Percentiles rank a stretch among this genome's conserved stretches.
Conservation (phyloP, 2,329 filamentous ascomycete species). For the Emergomyces orientalis region DNA sequence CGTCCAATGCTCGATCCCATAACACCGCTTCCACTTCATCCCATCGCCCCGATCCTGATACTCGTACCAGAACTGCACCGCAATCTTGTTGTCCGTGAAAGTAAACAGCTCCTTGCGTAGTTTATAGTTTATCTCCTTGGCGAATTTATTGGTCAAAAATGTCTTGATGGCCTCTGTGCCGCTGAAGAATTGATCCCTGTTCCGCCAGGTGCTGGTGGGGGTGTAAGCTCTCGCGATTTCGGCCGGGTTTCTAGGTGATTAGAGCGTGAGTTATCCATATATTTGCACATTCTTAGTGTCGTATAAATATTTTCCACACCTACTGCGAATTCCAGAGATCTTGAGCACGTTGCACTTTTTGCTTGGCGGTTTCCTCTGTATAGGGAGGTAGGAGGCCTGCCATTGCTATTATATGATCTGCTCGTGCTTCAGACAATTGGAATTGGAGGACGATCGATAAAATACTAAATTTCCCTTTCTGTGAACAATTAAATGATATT, state of each 20-base stretch:
- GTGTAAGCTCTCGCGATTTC: conserved; percentile 65
- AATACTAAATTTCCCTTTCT: neutral
- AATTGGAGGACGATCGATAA: neutral
- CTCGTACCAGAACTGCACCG: conserved; percentile 88
- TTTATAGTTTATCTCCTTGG: conserved; percentile 59
- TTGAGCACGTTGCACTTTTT: conserved; percentile 77
- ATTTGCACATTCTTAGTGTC: neutral
- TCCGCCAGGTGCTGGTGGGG: conserved; percentile 68
- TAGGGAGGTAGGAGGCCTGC: conserved; percentile 55
- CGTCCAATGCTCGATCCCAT: conserved; percentile 55
- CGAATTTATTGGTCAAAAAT: conserved; percentile 67
- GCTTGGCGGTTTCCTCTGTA: conserved; percentile 58
- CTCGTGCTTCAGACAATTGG: neutral
- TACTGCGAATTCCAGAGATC: conserved; percentile 73
- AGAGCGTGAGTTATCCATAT: neutral
- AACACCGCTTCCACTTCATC: conserved; percentile 72
- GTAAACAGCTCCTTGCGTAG: conserved; percentile 78
- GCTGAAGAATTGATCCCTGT: conserved; percentile 59
- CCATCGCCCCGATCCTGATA: conserved; percentile 57
- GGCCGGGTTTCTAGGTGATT: conserved; percentile 48
- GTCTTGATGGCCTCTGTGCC: conserved; percentile 59
- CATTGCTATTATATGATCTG: neutral
- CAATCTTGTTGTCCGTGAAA: conserved; percentile 65
- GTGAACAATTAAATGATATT: neutral
- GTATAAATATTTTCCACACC: conserved; percentile 19